Evolutionary conservation across 345 rosid species (phyloP).

Genomic region (Syzygium oleosum): DNA sequence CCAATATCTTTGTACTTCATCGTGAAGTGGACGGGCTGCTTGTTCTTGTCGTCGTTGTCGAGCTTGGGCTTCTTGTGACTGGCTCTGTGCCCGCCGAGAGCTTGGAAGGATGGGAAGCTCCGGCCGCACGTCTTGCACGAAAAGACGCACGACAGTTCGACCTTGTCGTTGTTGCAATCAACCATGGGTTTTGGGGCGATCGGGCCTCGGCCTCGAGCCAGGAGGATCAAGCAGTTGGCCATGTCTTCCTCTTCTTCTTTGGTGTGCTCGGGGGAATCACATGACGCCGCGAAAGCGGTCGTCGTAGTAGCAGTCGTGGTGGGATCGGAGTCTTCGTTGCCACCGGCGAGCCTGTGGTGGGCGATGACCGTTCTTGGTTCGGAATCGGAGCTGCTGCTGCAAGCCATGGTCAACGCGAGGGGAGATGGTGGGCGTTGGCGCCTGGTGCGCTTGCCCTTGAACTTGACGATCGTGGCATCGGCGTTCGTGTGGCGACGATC

Average conservation of each 20-base stretch:
- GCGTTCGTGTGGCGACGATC: neutral
- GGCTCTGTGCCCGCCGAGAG: slow-evolving; percentile 87
- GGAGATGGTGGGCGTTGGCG: slow-evolving; percentile 52
- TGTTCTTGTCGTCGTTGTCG: neutral
- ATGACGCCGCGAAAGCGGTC: neutral
- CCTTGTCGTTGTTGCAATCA: neutral
- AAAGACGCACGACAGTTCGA: slow-evolving; percentile 11
- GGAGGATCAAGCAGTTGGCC: slow-evolving; percentile 61
- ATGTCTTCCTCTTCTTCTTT: slow-evolving; percentile 47
- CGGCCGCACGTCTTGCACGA: slow-evolving; percentile 83
- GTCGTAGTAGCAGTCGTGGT: neutral
- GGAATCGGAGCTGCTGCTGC: slow-evolving; percentile 6
- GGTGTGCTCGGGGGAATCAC: neutral
- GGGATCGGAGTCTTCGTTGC: neutral
- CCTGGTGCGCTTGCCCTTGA: slow-evolving; percentile 70
- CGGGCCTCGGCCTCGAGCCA: slow-evolving; percentile 32
- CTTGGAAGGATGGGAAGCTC: slow-evolving; percentile 83
- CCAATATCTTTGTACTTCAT: neutral
- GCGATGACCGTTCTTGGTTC: neutral
- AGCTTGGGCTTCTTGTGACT: slow-evolving; percentile 78
- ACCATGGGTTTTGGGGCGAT: neutral
- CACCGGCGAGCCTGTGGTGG: neutral
- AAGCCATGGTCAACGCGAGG: slow-evolving; percentile 16
- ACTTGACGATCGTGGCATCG: neutral
- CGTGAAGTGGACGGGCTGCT: neutral